Evolutionary conservation across 2,329 filamentous ascomycete genomes (phyloP).

Genomic region (Pseudocercospora fijiensis): DNA sequence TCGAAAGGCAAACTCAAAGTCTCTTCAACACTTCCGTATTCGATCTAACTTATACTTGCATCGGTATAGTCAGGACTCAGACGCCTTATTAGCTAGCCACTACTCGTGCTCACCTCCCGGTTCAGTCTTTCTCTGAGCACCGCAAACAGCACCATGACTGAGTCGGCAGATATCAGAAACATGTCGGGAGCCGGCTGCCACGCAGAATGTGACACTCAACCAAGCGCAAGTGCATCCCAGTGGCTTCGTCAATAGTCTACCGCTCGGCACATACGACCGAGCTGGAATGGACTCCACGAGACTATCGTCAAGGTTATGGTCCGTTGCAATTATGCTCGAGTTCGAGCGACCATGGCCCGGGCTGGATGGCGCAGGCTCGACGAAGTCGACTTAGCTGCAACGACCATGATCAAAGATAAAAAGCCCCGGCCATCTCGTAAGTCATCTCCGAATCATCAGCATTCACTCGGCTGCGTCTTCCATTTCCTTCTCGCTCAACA

Average conservation of each 20-base stretch:
- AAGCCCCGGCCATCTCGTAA: neutral
- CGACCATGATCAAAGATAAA: neutral
- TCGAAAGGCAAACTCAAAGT: neutral
- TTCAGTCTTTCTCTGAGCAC: neutral
- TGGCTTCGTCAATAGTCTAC: neutral
- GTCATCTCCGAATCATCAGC: neutral
- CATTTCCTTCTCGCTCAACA: neutral
- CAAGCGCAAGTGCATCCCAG: neutral
- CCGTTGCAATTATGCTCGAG: neutral
- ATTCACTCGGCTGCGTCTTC: neutral
- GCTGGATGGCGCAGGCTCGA: neutral
- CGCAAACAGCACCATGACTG: neutral
- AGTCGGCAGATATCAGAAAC: neutral
- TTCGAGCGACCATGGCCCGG: neutral
- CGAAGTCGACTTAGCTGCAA: neutral
- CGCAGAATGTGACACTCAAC: neutral
- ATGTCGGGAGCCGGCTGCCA: neutral
- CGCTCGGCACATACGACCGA: neutral
- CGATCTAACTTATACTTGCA: neutral
- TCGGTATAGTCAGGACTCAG: neutral
- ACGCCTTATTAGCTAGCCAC: neutral
- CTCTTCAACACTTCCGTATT: neutral
- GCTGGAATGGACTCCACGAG: constrained; percentile 1
- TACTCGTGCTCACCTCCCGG: neutral
- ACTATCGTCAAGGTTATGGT: neutral